Evolutionary conservation across 108 stramenopile genomes (phyloP).

Genomic region (Cyclostephanos tholiformis): DNA sequence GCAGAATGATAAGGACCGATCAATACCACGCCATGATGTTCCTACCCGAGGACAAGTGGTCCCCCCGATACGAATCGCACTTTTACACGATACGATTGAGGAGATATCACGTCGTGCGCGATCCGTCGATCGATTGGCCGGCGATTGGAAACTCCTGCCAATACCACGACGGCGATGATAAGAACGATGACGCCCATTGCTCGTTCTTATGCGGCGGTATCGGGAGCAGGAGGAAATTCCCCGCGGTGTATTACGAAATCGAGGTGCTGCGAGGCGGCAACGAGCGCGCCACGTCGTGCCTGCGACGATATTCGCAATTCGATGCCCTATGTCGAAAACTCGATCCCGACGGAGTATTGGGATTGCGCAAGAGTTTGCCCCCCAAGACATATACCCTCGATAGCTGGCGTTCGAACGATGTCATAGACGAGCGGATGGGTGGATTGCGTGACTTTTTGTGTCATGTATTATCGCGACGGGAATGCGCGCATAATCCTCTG

Average conservation of each 20-base stretch:
- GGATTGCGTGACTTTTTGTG: constrained; percentile 29
- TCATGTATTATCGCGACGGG: constrained; percentile 17
- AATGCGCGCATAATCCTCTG: constrained; percentile 22
- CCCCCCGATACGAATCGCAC: constrained; percentile 33
- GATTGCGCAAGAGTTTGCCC: constrained; percentile 13
- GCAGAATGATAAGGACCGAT: too few species aligned
- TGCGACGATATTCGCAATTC: constrained; percentile 44
- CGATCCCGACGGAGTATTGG: constrained; percentile 16
- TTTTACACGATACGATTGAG: constrained; percentile 42
- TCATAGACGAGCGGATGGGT: constrained; percentile 35
- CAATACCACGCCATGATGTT: constrained; percentile 36
- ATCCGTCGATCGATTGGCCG: constrained; percentile 2
- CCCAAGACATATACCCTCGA: constrained; percentile 35
- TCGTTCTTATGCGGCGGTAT: not conserved
- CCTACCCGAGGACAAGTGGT: constrained; percentile 45
- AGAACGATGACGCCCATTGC: constrained; percentile 13
- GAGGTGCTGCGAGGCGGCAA: constrained; percentile 14
- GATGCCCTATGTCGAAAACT: constrained; percentile 21
- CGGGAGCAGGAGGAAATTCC: constrained; percentile 18
- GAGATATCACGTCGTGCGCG: constrained; percentile 6
- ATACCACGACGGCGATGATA: constrained; percentile 1
- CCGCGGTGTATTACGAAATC: constrained; percentile 38
- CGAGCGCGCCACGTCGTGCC: constrained; percentile 7
- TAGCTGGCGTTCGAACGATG: constrained; percentile 8
- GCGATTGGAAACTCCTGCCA: not conserved